These are phyloP conservation scores for Nicotiana rustica DNA, from an alignment of 305 asterid genomes.

Conservation along the genomic window DNA sequence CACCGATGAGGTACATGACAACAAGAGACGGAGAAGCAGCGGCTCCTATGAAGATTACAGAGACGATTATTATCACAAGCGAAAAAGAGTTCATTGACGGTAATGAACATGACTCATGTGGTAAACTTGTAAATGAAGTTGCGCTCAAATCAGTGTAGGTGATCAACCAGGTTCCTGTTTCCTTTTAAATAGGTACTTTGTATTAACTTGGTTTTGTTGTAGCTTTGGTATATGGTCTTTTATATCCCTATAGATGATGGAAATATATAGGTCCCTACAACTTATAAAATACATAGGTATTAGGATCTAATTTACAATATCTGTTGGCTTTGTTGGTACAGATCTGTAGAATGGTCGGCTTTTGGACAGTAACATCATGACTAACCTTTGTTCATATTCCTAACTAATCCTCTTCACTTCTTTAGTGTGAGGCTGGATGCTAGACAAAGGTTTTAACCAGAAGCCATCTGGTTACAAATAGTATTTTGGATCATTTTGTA, in stretches of 20 bases:
- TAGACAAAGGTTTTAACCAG: slow-evolving; percentile 64
- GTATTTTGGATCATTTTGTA: slow-evolving; percentile 53
- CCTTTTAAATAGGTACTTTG: slow-evolving; percentile 55
- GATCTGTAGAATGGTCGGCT: slow-evolving; percentile 47
- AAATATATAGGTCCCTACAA: slow-evolving; percentile 37
- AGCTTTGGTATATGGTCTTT: slow-evolving; percentile 45
- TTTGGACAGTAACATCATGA: slow-evolving; percentile 50
- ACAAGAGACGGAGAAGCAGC: slow-evolving; percentile 44
- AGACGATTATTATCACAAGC: slow-evolving; percentile 41
- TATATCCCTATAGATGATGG: slow-evolving; percentile 36
- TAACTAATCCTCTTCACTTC: slow-evolving; percentile 61
- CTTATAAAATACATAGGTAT: slow-evolving; percentile 44
- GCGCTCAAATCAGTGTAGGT: slow-evolving; percentile 43
- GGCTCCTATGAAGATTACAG: slow-evolving; percentile 41
- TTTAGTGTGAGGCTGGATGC: slow-evolving; percentile 69
- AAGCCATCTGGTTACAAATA: slow-evolving; percentile 62
- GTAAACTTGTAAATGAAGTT: slow-evolving; percentile 51
- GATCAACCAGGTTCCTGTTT: slow-evolving; percentile 49
- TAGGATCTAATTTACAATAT: slow-evolving; percentile 52
- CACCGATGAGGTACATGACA: slow-evolving; percentile 33
- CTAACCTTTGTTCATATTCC: slow-evolving; percentile 44
- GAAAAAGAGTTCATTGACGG: slow-evolving; percentile 53
- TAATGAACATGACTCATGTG: slow-evolving; percentile 46
- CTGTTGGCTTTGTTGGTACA: slow-evolving; percentile 53
- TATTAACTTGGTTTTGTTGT: slow-evolving; percentile 50